Conservation (phyloP, 257 asterid genomes). For the Ligustrum vulgare region DNA sequence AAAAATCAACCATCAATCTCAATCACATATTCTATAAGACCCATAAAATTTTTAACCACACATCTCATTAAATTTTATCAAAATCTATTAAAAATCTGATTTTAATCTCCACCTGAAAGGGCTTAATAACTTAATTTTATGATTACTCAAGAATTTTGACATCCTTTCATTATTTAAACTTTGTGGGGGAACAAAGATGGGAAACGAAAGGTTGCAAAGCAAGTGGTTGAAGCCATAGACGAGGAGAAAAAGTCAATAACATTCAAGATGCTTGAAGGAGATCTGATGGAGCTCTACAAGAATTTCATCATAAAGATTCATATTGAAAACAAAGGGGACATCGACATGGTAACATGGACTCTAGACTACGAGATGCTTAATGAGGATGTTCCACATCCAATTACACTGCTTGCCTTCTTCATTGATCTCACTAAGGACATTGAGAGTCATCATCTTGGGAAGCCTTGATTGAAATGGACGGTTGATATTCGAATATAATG, state of each 20-base stretch:
- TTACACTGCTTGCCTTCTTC: not conserved
- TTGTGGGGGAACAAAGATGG: not conserved
- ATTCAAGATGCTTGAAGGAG: not conserved
- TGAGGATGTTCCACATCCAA: slow-evolving; percentile 3
- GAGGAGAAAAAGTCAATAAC: slow-evolving; percentile 5
- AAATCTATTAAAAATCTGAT: no score
- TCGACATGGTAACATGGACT: not conserved
- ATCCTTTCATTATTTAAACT: not conserved
- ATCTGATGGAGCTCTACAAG: slow-evolving; percentile 3
- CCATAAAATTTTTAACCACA: no score
- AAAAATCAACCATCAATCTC: no score
- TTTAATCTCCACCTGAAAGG: no score
- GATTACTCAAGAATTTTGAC: not conserved
- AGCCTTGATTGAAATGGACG: not conserved
- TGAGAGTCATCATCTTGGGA: not conserved
- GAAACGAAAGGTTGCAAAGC: not conserved
- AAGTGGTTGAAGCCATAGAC: not conserved
- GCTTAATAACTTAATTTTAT: not conserved
- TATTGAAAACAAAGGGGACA: not conserved
- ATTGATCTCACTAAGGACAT: not conserved
- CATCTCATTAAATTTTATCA: no score
- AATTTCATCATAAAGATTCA: not conserved
- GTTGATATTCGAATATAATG: not conserved
- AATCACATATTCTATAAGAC: no score
- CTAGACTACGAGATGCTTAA: not conserved